A percentile compares a stretch with the other conserved stretches of the same genome.
Conservation (phyloP, 2,329 filamentous ascomycete genomes). For the Fusarium algeriense region DNA sequence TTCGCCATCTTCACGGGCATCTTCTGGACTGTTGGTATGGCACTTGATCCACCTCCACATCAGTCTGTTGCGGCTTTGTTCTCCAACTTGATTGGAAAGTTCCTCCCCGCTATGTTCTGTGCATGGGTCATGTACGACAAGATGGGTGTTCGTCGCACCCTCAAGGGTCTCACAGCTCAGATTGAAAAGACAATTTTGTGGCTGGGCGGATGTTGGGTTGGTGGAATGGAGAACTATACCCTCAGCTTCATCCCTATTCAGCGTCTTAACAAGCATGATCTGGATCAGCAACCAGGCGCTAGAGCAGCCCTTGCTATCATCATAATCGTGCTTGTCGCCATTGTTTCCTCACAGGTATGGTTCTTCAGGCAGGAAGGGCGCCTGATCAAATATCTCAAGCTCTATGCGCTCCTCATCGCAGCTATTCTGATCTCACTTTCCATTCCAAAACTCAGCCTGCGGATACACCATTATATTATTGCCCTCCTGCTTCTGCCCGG, state of each 20-base stretch:
- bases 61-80: slow-evolving; percentile 77
- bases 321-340: slow-evolving; percentile 74
- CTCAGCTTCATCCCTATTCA: slow-evolving; percentile 94
- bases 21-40: slow-evolving; percentile 91
- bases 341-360: slow-evolving; percentile 83
- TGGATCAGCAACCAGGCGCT: slow-evolving; percentile 89
- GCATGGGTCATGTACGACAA: slow-evolving; percentile 90
- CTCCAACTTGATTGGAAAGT: slow-evolving; percentile 82
- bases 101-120: slow-evolving; percentile 88
- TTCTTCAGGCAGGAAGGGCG: slow-evolving; percentile 88
- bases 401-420: slow-evolving; percentile 77
- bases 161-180: slow-evolving; percentile 81
- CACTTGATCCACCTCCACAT: slow-evolving; percentile 84
- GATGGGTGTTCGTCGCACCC: slow-evolving; percentile 79
- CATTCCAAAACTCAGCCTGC: slow-evolving; percentile 81
- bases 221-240: slow-evolving; percentile 93
- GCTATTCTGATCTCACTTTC: slow-evolving; percentile 77
- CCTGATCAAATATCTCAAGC: slow-evolving; percentile 79
- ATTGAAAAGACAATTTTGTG: slow-evolving; percentile 91
- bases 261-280: slow-evolving; percentile 89
- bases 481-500: slow-evolving; percentile 88
- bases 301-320: slow-evolving; percentile 84
- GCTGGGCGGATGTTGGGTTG: slow-evolving; percentile 91
- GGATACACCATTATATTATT: slow-evolving; percentile 96
- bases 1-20: slow-evolving; percentile 83